Percentiles rank a stretch among this genome's conserved stretches.
Evolutionary conservation across 495 filamentous ascomycete species (phyloP).

Genomic region (Aspergillus cavernicola): DNA sequence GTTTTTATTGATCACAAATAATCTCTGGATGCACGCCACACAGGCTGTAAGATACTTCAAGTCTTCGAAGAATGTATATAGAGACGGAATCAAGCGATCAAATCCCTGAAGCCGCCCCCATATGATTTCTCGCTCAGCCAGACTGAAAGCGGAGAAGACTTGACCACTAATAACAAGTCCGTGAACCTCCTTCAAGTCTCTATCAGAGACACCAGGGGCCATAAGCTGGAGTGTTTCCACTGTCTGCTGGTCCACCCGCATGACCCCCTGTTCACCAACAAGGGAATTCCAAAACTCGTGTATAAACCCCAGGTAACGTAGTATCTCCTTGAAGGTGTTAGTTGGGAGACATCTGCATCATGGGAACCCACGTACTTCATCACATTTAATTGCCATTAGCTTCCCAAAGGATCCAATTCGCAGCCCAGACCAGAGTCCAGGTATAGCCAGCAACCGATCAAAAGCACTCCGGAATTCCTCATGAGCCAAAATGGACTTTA

Average conservation of each 20-base stretch:
- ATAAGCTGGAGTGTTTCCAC: slow-evolving; percentile 10
- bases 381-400: slow-evolving; percentile 20
- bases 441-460: slow-evolving; percentile 23
- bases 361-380: slow-evolving; percentile 12
- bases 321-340: slow-evolving; percentile 1
- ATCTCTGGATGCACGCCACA: slow-evolving; percentile 24
- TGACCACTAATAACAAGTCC: slow-evolving; percentile 14
- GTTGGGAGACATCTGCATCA: not conserved
- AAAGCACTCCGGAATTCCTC: slow-evolving; percentile 16
- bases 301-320: slow-evolving; percentile 1
- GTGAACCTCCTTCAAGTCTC: slow-evolving; percentile 7
- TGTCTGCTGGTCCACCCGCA: slow-evolving; percentile 8
- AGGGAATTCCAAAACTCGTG: slow-evolving; percentile 2
- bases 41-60: slow-evolving; percentile 28
- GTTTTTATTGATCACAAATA: slow-evolving; percentile 15
- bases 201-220: slow-evolving; percentile 7
- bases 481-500: slow-evolving; percentile 4
- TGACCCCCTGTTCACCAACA: slow-evolving; percentile 2
- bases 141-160: slow-evolving; percentile 19
- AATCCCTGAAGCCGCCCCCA: slow-evolving; percentile 11
- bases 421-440: slow-evolving; percentile 28
- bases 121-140: slow-evolving; percentile 16
- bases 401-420: slow-evolving; percentile 17
- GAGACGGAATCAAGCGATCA: slow-evolving; percentile 11
- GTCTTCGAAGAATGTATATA: slow-evolving; percentile 33